phyloP scores from a whole-genome alignment of 2,329 filamentous ascomycete species.

The Trichoderma sp. region DNA sequence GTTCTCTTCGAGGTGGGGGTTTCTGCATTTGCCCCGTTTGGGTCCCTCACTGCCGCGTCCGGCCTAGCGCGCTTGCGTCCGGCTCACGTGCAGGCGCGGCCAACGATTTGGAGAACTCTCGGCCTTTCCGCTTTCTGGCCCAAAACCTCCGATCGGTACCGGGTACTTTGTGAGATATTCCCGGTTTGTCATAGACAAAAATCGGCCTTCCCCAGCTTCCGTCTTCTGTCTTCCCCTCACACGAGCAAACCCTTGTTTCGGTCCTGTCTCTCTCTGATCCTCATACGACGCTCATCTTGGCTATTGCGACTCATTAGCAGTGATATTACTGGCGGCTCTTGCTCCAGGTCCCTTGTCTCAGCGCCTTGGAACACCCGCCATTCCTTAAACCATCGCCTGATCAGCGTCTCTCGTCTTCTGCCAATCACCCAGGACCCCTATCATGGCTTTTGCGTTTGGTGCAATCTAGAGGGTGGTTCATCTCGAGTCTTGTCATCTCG shows the following conservation, averaged over 20 bases:
- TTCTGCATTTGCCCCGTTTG: conserved; percentile 13
- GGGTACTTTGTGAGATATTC: conserved; percentile 2
- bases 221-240: conserved; percentile 19
- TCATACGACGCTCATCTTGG: background rate
- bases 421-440: conserved; percentile 28
- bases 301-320: background rate
- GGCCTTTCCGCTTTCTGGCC: background rate
- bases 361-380: conserved; percentile 2
- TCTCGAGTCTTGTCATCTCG: conserved; percentile 42
- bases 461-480: conserved; percentile 58
- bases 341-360: background rate
- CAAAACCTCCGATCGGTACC: conserved; percentile 17
- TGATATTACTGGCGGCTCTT: background rate
- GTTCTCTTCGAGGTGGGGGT: conserved; percentile 16
- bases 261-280: background rate
- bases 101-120: conserved; percentile 6
- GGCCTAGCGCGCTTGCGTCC: background rate
- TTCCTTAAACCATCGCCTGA: conserved; percentile 18
- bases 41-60: conserved; percentile 4
- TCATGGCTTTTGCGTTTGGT: conserved; percentile 43
- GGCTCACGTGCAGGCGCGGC: conserved; percentile 20
- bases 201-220: conserved; percentile 16
- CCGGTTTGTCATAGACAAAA: conserved; percentile 10
- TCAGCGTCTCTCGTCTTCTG: background rate
- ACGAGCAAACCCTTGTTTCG: conserved; percentile 3